Evolutionary conservation across 2,329 filamentous ascomycete species (phyloP).

Genomic region (Hymenoscyphus occultus): DNA sequence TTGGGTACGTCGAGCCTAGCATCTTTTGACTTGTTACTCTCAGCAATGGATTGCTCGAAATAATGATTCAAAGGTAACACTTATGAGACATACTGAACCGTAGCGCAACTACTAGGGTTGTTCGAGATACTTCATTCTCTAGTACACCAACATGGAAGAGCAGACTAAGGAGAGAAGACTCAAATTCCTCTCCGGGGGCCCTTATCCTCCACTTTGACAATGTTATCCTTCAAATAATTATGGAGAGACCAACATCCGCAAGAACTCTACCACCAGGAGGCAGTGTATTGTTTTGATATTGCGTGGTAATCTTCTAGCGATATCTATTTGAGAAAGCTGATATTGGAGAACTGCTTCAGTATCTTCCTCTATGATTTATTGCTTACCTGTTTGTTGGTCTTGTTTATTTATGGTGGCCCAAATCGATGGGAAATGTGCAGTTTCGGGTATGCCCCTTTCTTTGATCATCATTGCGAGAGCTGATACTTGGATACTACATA

Average conservation of each 20-base stretch:
- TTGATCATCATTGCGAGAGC: conserved; percentile 37
- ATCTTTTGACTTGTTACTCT: background rate
- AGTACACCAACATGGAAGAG: background rate
- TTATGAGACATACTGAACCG: background rate
- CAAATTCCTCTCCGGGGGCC: background rate
- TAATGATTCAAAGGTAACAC: background rate
- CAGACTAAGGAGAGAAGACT: background rate
- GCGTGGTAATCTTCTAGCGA: background rate
- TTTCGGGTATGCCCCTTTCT: conserved; percentile 25
- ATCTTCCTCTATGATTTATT: too few relatives aligned
- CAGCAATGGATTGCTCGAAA: background rate
- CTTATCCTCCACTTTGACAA: background rate
- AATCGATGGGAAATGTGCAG: conserved; percentile 28
- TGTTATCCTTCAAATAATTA: background rate
- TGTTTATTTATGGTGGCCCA: conserved; percentile 22
- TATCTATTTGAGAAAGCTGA: background rate
- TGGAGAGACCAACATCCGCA: background rate
- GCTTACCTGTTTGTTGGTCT: background rate
- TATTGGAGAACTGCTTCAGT: too few relatives aligned
- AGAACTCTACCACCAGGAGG: background rate
- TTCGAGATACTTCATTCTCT: background rate
- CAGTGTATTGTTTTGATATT: background rate
- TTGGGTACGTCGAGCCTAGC: background rate
- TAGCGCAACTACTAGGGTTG: background rate
- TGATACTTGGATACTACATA: conserved; percentile 30